These are phyloP conservation scores for Aspergillus flavus DNA, from an alignment of 2,329 filamentous ascomycete species.

Conservation along the genomic window DNA sequence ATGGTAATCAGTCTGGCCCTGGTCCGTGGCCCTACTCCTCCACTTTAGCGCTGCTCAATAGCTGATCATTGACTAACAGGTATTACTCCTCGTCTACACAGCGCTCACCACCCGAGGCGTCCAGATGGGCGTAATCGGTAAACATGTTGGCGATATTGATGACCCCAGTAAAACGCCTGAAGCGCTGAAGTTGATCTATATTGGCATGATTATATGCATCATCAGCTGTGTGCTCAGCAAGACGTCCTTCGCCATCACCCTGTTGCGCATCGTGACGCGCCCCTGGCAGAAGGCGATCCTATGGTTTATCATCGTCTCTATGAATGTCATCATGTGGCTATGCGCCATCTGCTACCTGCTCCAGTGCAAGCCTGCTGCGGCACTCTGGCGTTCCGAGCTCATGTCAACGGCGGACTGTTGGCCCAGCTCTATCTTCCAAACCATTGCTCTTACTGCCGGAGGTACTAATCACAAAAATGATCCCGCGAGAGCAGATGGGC, in stretches of 20 bases:
- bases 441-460: slow-evolving; percentile 24
- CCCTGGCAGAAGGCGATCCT: slow-evolving; percentile 25
- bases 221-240: slow-evolving; percentile 27
- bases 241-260: slow-evolving; percentile 29
- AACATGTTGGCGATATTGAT: slow-evolving; percentile 22
- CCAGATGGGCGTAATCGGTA: slow-evolving; percentile 36
- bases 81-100: slow-evolving; percentile 26
- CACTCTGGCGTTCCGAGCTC: slow-evolving; percentile 22
- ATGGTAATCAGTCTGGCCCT: slow-evolving; percentile 33
- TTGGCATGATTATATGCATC: slow-evolving; percentile 11
- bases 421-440: slow-evolving; percentile 21
- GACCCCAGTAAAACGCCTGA: slow-evolving; percentile 15
- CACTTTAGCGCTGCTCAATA: no score
- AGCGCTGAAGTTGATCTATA: slow-evolving; percentile 19
- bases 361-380: slow-evolving; percentile 22
- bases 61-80: neutral
- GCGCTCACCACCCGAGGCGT: slow-evolving; percentile 30
- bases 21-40: slow-evolving; percentile 22
- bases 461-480: slow-evolving; percentile 8
- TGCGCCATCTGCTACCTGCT: slow-evolving; percentile 25
- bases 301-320: slow-evolving; percentile 28
- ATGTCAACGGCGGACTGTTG: slow-evolving; percentile 21
- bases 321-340: slow-evolving; percentile 28
- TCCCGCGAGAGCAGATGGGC: neutral
- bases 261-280: slow-evolving; percentile 26